Base-by-base conservation (phyloP, 2,329 filamentous ascomycete genomes). In the Scopulariopsis brevicaulis region DNA sequence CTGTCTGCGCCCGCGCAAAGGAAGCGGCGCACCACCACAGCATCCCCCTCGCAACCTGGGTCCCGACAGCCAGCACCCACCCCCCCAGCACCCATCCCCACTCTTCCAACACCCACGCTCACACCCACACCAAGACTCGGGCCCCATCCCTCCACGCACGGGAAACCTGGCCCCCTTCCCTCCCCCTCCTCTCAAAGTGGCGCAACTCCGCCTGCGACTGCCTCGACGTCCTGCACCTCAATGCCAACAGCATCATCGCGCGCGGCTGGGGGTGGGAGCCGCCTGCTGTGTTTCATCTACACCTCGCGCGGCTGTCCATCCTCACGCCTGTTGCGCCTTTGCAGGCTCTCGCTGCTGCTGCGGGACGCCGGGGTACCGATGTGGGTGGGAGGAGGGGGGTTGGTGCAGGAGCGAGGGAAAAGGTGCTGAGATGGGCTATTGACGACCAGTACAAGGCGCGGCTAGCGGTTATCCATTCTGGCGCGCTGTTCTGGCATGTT, bases 221-320 rank as follows among this genome's bases (percentile, higher is more conserved):
- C 50, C 61, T 84, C 2, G 81, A 84, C 59, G 73, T 82, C 1
- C 69, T 84, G 2, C 79, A 84, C 62, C 83, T 81, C 80, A 72
- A 74, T 20, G 80, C 80, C 2, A 81, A 81, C 61, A 76, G 73
- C 50, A 73, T 72, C 0, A 74, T 80, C 34, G 76, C 77, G 4
- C 73, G 73, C 54, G 67, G 80, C 0, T 68, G 76, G 6, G 80
- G 80, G 0, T 68, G 76, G 6, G 80, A 83, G 59, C 78, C 82
- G 59, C 73, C 77, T 2, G 80, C 77, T 1, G 71, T 84, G 0
- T 65, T 82, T 7, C 79, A 83, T 61, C 71, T 84, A 3, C 81
- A 84, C 62, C 65, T 78, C 1, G 74, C 81, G 0, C 72, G 81
- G 1, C 70, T 82, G 1, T 67, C 82, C 0, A 66, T 84, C 1